Evolutionary conservation across 345 rosid species (phyloP).

Genomic region (Laguncularia racemosa): DNA sequence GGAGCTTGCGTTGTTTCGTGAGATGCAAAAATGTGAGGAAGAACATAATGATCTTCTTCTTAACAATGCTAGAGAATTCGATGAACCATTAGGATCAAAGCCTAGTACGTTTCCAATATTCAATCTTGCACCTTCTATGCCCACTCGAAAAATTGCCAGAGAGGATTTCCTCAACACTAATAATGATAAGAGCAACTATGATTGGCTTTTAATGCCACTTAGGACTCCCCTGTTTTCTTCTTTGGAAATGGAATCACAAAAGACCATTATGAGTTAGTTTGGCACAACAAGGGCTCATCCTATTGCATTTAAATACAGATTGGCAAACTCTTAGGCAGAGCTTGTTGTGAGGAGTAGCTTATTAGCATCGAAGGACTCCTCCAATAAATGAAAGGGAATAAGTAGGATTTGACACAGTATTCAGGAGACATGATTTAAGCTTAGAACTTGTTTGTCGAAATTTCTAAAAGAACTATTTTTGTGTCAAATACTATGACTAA

Average conservation of each 20-base stretch:
- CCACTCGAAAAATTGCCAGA: constrained; percentile 48
- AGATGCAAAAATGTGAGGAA: constrained; percentile 85
- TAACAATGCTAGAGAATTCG: constrained; percentile 51
- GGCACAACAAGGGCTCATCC: constrained; percentile 57
- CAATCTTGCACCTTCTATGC: constrained; percentile 49
- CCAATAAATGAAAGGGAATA: too few relatives aligned
- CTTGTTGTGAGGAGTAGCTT: constrained; percentile 47
- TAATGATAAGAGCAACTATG: constrained; percentile 86
- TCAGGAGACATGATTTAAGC: constrained; percentile 21
- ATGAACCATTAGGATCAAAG: constrained; percentile 67
- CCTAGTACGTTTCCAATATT: constrained; percentile 79
- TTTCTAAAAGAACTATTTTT: constrained; percentile 5
- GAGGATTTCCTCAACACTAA: constrained; percentile 96
- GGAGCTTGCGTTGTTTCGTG: constrained; percentile 83
- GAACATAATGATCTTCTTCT: constrained; percentile 58
- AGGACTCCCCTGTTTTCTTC: constrained; percentile 97
- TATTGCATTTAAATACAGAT: constrained; percentile 59
- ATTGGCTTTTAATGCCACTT: constrained; percentile 98
- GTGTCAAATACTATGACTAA: constrained; percentile 44
- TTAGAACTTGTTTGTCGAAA: constrained; percentile 29
- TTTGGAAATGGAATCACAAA: constrained; percentile 87
- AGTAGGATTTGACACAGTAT: too few relatives aligned
- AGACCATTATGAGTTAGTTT: constrained; percentile 61
- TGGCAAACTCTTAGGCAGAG: constrained; percentile 66
- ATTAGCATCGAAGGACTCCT: too few relatives aligned